Percentiles rank a stretch among this genome's conserved stretches.
These are phyloP conservation scores for Aspergillus calidoustus DNA, from an alignment of 2,329 filamentous ascomycete species.

Conservation along the genomic window DNA sequence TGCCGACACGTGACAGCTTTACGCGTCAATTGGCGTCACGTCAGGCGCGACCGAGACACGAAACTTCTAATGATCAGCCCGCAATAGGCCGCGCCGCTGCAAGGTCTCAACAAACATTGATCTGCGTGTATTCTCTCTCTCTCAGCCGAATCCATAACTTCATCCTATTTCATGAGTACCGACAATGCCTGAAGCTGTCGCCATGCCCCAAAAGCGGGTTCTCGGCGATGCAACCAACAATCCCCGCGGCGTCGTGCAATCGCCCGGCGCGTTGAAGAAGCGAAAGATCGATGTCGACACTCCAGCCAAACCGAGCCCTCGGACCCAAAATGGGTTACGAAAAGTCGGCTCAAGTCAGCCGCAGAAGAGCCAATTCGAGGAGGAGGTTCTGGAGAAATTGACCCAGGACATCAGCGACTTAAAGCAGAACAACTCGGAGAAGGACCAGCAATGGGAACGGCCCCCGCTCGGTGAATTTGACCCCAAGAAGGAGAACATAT, in stretches of 20 bases:
- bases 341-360: constrained; percentile 64
- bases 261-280: constrained; percentile 71
- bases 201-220: constrained; percentile 71
- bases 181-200: constrained; percentile 46
- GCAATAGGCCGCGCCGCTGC: constrained; percentile 19
- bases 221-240: constrained; percentile 70
- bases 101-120: not conserved
- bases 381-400: constrained; percentile 92
- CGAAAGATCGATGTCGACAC: constrained; percentile 70
- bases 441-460: constrained; percentile 88
- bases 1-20: constrained; percentile 8
- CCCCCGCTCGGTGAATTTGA: constrained; percentile 66
- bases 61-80: constrained; percentile 16
- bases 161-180: constrained; percentile 19
- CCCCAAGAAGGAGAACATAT: constrained; percentile 69
- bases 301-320: constrained; percentile 61
- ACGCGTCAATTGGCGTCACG: constrained; percentile 27
- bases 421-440: constrained; percentile 86
- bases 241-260: constrained; percentile 64
- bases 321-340: constrained; percentile 64
- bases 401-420: constrained; percentile 88
- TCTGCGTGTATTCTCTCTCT: not conserved
- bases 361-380: constrained; percentile 92
- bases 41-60: constrained; percentile 27
- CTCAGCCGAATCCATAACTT: not conserved